Evolutionary conservation across 2,329 filamentous ascomycete genomes (phyloP).

Genomic region (Fragosphaeria purpurea): DNA sequence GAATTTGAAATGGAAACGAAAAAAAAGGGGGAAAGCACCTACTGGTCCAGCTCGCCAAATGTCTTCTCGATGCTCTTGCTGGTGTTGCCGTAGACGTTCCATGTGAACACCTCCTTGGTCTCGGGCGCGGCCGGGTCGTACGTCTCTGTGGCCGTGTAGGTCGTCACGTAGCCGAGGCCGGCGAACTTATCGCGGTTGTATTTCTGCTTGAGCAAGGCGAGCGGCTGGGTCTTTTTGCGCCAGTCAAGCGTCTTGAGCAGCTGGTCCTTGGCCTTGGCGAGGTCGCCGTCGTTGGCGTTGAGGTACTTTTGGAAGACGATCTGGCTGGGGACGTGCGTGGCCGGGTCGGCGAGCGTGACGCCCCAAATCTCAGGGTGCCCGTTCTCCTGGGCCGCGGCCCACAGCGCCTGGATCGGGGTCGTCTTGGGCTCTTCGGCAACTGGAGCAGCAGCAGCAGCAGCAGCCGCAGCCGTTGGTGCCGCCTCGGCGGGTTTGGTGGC

Average conservation of each 20-base stretch:
- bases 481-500: not conserved
- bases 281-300: slow-evolving; percentile 73
- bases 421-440: slow-evolving; percentile 1
- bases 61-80: slow-evolving; percentile 65
- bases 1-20: not conserved
- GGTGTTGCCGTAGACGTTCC: slow-evolving; percentile 86
- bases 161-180: slow-evolving; percentile 70
- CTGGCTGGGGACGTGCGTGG: slow-evolving; percentile 59
- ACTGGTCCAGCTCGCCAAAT: slow-evolving; percentile 76
- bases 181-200: slow-evolving; percentile 64
- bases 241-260: slow-evolving; percentile 70
- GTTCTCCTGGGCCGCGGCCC: slow-evolving; percentile 14
- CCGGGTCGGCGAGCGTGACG: slow-evolving; percentile 49
- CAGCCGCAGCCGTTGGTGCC: not conserved
- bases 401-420: slow-evolving; percentile 16
- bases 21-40: slow-evolving; percentile 24
- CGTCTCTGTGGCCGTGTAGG: slow-evolving; percentile 44
- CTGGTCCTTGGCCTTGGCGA: slow-evolving; percentile 66
- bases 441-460: not conserved
- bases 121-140: slow-evolving; percentile 26
- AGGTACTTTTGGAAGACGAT: slow-evolving; percentile 90
- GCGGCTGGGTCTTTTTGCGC: slow-evolving; percentile 67
- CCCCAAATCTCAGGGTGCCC: slow-evolving; percentile 79
- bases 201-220: slow-evolving; percentile 51
- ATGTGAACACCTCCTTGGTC: slow-evolving; percentile 62